Evolutionary conservation across 768 basidiomycete genomes (phyloP).

Genomic region (Gelatoporia subvermispora): DNA sequence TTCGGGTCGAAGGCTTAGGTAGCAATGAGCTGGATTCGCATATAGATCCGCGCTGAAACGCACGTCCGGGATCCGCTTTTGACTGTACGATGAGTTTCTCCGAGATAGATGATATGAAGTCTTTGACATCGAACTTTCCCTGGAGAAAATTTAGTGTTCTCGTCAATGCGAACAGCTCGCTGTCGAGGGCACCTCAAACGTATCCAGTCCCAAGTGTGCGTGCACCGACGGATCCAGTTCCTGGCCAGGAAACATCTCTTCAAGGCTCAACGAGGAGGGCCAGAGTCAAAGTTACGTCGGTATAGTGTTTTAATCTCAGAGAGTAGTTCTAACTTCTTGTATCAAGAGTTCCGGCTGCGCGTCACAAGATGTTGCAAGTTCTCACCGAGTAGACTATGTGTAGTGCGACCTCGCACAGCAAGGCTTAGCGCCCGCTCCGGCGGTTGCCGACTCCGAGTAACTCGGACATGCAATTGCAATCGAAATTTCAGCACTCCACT

Average conservation of each 20-base stretch:
- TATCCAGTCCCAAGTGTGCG: slow-evolving; percentile 33
- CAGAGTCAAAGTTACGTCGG: too few relatives aligned
- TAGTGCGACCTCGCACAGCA: too few relatives aligned
- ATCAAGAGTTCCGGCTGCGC: too few relatives aligned
- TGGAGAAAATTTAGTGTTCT: slow-evolving; percentile 20
- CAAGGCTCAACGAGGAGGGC: too few relatives aligned
- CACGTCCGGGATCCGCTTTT: slow-evolving; percentile 77
- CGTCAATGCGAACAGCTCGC: background rate
- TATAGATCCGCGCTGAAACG: slow-evolving; percentile 29
- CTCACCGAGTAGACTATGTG: too few relatives aligned
- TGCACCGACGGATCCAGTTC: slow-evolving; percentile 45
- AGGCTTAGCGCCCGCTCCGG: too few relatives aligned
- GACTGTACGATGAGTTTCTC: slow-evolving; percentile 87
- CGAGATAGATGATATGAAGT: slow-evolving; percentile 80
- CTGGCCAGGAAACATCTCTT: background rate
- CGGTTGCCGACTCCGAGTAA: too few relatives aligned
- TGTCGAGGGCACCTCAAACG: slow-evolving; percentile 31
- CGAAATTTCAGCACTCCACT: too few relatives aligned
- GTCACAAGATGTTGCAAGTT: too few relatives aligned
- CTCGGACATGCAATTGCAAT: too few relatives aligned
- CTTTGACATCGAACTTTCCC: slow-evolving; percentile 91
- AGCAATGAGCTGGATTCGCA: slow-evolving; percentile 2
- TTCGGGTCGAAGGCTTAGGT: slow-evolving; percentile 84
- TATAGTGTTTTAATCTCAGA: too few relatives aligned
- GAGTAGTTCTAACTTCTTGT: too few relatives aligned